Base-by-base conservation (phyloP, 306 rosid genomes). In the Biancaea sappan region DNA sequence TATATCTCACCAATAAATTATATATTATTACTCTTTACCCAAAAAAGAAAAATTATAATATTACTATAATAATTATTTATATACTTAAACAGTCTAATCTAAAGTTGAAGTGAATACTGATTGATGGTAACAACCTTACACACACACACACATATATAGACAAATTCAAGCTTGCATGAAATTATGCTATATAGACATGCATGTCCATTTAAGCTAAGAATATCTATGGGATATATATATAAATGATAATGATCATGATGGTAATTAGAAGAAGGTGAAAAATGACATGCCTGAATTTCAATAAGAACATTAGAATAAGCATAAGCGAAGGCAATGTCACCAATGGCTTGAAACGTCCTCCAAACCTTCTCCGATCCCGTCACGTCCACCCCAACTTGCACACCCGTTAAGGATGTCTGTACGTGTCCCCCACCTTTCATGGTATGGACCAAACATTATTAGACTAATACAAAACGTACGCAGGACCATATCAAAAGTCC, bases 241-340 rank as follows among this genome's bases (percentile, higher is more conserved):
- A 21, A 40, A 53, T 12, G n/a, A 53, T 34, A 31, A n/a, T 14
- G 2, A 32, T 11, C 9, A 31, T 8, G 12, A 16, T n/a, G 25
- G 22, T 31, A 16, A 41, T 5, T 13, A n/a, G 13, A 31, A 16
- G 14, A 31, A 31, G 4, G 3, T 8, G 8, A 24, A 46, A 5
- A 18, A 69, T 22, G 11, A 35, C 66, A 78, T 77, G 79, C 97
- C 97, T 91, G 97, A 24, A 91, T 91, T 80, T 91, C 97, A 7
- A 89, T 82, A 8, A 91, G 97, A 15, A 91, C 97, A n/a, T 88
- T 91, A 0, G 97, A 89, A 70, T 65, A 91, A 19, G 92, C 89
- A 83, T 91, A 91, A 65, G 97, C 97, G 32, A 91, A 91, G 19
- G 95, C 97, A 73, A 91, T 91, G 78, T 91, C 95, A 50, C 97